Percentiles rank a stretch among this genome's conserved stretches.
phyloP scores from a whole-genome alignment of 2,329 filamentous ascomycete genomes.

The Pseudogymnoascus sp. region DNA sequence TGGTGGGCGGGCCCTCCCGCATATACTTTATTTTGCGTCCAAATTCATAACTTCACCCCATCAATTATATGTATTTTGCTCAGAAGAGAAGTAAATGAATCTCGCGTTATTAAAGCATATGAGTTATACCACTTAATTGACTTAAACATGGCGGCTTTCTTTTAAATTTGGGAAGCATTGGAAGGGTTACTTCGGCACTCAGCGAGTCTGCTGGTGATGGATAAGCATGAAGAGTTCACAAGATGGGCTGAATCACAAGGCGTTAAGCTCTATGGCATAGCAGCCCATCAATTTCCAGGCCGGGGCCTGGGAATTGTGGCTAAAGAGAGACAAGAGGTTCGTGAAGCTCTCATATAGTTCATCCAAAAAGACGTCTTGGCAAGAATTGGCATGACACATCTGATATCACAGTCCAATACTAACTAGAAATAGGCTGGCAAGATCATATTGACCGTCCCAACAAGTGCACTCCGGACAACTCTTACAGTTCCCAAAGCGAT shows the following conservation, averaged over 20 bases:
- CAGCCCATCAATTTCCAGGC: conserved; percentile 57
- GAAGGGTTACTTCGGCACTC: neutral
- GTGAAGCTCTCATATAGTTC: conserved; percentile 11
- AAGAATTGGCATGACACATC: neutral
- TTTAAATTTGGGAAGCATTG: neutral
- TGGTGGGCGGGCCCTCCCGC: conserved; percentile 4
- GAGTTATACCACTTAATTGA: neutral
- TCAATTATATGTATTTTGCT: neutral
- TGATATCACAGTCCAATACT: conserved; percentile 1
- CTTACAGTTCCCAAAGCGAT: conserved; percentile 49
- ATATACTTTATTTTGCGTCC: conserved; percentile 3
- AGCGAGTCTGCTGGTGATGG: conserved; percentile 19
- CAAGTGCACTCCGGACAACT: conserved; percentile 54
- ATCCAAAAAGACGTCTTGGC: neutral
- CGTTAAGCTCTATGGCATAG: conserved; percentile 58
- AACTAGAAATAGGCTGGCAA: conserved; percentile 41
- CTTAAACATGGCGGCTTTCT: neutral
- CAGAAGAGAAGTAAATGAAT: neutral
- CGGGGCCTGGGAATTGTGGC: conserved; percentile 73
- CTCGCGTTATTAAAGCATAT: neutral
- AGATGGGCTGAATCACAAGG: conserved; percentile 59
- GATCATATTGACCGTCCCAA: conserved; percentile 56
- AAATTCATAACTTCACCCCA: neutral
- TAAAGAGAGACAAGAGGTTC: conserved; percentile 55
- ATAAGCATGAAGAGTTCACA: conserved; percentile 45